A percentile compares a stretch with the other conserved stretches of the same genome.
These are phyloP conservation scores for Crassisporium funariophilum DNA, from an alignment of 768 basidiomycete species.

Conservation along the genomic window DNA sequence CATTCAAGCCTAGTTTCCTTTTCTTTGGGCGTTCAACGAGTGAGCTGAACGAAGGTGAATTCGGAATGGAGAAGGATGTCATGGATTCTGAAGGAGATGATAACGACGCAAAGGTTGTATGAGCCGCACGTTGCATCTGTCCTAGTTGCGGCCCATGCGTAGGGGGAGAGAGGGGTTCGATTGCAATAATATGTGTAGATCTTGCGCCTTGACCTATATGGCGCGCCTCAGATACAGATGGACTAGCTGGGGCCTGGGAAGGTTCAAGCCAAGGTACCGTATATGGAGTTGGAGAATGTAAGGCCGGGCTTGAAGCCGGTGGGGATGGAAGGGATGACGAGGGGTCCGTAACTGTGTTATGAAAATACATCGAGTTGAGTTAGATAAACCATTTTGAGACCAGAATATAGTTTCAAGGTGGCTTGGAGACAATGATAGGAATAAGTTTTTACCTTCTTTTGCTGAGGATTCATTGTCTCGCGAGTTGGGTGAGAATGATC, in stretches of 20 bases:
- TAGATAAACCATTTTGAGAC: neutral
- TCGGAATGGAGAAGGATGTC: slow-evolving; percentile 23
- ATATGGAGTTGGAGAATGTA: slow-evolving; percentile 6
- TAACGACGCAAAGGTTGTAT: slow-evolving; percentile 24
- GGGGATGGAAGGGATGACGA: slow-evolving; percentile 36
- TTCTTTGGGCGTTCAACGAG: slow-evolving; percentile 16
- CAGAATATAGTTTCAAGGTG: no score
- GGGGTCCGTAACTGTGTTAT: slow-evolving; percentile 3
- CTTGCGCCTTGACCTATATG: neutral
- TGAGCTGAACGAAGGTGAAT: slow-evolving; percentile 26
- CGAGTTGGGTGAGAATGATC: neutral
- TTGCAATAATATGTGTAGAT: neutral
- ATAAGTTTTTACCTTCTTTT: no score
- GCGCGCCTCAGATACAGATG: neutral
- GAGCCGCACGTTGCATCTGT: no score
- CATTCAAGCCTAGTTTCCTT: slow-evolving; percentile 6
- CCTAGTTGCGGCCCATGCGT: no score
- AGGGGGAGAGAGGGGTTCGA: neutral
- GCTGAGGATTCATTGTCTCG: no score
- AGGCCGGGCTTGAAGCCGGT: slow-evolving; percentile 31
- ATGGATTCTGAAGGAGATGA: slow-evolving; percentile 19
- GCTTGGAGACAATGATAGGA: no score
- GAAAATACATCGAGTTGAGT: neutral
- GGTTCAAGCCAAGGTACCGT: neutral
- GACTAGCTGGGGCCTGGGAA: neutral